A percentile compares a stretch with the other conserved stretches of the same genome.
These are phyloP conservation scores for Fusarium austroafricanum DNA, from an alignment of 2,329 filamentous ascomycete genomes.

Conservation along the genomic window DNA sequence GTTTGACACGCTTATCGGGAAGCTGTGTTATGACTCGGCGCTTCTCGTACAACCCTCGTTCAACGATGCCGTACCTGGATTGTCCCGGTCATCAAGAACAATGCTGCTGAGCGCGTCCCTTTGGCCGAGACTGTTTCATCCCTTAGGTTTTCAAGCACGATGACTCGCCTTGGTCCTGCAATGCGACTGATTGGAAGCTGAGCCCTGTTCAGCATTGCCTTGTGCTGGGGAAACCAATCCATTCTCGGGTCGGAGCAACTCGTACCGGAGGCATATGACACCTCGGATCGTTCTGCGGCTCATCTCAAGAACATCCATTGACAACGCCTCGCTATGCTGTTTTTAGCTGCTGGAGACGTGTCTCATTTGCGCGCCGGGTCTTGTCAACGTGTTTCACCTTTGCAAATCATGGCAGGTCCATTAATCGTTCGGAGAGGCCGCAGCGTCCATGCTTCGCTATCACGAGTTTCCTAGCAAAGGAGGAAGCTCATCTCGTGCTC, in stretches of 20 bases:
- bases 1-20: slow-evolving; percentile 21
- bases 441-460: slow-evolving; percentile 33
- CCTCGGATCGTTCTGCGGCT: slow-evolving; percentile 27
- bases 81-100: slow-evolving; percentile 33
- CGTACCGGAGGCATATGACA: slow-evolving; percentile 37
- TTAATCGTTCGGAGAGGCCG: slow-evolving; percentile 32
- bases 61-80: slow-evolving; percentile 30
- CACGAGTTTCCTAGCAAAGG: slow-evolving; percentile 8
- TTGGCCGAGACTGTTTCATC: slow-evolving; percentile 43
- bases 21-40: slow-evolving; percentile 29
- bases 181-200: slow-evolving; percentile 18
- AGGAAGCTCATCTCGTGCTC: slow-evolving; percentile 1
- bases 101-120: slow-evolving; percentile 28
- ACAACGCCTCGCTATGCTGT: slow-evolving; percentile 29
- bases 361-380: slow-evolving; percentile 37
- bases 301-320: slow-evolving; percentile 37
- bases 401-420: slow-evolving; percentile 29
- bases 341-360: slow-evolving; percentile 35
- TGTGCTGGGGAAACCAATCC: not conserved
- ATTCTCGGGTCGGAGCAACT: slow-evolving; percentile 16
- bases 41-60: slow-evolving; percentile 22
- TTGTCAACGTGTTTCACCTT: slow-evolving; percentile 44
- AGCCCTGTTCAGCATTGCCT: slow-evolving; percentile 20
- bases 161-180: slow-evolving; percentile 37
- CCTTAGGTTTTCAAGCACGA: slow-evolving; percentile 20